These are phyloP conservation scores for Thalassia testudinum DNA, from an alignment of 116 monocot species.

Conservation along the genomic window DNA sequence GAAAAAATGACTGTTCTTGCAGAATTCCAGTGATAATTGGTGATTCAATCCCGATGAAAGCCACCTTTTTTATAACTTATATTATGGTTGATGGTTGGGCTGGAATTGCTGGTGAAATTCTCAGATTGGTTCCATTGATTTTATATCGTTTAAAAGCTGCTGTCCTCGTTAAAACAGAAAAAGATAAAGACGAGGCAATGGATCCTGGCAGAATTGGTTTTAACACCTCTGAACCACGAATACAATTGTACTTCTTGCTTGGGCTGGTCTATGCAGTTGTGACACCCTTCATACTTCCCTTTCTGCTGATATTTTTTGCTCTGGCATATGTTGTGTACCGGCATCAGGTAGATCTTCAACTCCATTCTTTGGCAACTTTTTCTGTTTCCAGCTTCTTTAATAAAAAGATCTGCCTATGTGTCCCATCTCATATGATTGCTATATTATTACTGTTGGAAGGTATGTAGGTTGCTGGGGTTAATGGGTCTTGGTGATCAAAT, in stretches of 20 bases:
- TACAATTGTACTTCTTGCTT: conserved; percentile 82
- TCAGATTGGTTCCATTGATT: conserved; percentile 56
- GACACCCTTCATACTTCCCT: conserved; percentile 74
- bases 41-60: conserved; percentile 58
- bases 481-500: too few species aligned
- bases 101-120: conserved; percentile 68
- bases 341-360: conserved; percentile 43
- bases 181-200: conserved; percentile 80
- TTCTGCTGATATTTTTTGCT: conserved; percentile 52
- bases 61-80: conserved; percentile 81
- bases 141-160: conserved; percentile 61
- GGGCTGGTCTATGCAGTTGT: conserved; percentile 72
- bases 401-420: too few species aligned
- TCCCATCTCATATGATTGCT: too few species aligned
- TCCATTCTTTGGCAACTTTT: too few species aligned
- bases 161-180: conserved; percentile 83
- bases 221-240: conserved; percentile 54
- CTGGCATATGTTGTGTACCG: conserved; percentile 70
- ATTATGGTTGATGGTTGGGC: conserved; percentile 93
- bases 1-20: conserved; percentile 7
- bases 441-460: too few species aligned
- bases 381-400: too few species aligned
- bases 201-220: conserved; percentile 85
- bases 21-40: conserved; percentile 77
- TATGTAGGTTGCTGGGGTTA: too few species aligned